Base-by-base conservation (phyloP, 208 protist genomes). In the Trypanosoma avium region DNA sequence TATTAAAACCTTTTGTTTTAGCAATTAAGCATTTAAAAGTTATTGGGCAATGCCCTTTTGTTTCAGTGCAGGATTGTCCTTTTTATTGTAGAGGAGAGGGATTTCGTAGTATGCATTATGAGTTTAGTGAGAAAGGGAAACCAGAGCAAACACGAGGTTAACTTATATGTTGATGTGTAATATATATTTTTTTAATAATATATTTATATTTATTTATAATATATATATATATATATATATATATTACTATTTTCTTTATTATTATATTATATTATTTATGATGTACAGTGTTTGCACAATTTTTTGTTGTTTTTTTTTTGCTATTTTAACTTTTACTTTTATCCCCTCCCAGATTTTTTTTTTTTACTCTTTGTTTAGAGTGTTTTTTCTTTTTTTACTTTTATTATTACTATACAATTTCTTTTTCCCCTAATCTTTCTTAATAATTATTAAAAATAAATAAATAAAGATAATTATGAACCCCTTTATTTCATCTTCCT, bases 1-100 rank as follows among this genome's bases (percentile, higher is more conserved):
- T 29, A 2, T 32, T 73, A 15, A 3, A 43, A 27, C 67, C 67
- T 10, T 73, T 58, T 49, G 52, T 69, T 35, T 40, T 55, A 27
- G 35, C 38, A 8, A 38, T 73, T 33, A 42, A 66, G 24, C 21
- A 48, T 15, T 22, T 73, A 7, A 35, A 32, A 17, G 50, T 60
- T 7, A 38, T 73, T 26, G 67, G 67, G n/a, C 48, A 53, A 3
- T 73, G 67, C 40, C 67, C 67, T 2, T 73, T 73, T 61, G 17
- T 66, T 2, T 56, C 29, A 9, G 24, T 61, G n/a, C 22, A 43
- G 32, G 67, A 73, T 35, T 73, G 67, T 26, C 67, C 67, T 24
- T 73, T 67, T 45, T 64, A 58, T 27, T 46, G 29, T 24, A 50
- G 67, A 57, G 58, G 58, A 15, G 67, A 67, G 40, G 67, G 67